Evolutionary conservation across 257 asterid species (phyloP), one percentile per base, ranked within the genome.

Genomic region (Solanum habrochaites): DNA sequence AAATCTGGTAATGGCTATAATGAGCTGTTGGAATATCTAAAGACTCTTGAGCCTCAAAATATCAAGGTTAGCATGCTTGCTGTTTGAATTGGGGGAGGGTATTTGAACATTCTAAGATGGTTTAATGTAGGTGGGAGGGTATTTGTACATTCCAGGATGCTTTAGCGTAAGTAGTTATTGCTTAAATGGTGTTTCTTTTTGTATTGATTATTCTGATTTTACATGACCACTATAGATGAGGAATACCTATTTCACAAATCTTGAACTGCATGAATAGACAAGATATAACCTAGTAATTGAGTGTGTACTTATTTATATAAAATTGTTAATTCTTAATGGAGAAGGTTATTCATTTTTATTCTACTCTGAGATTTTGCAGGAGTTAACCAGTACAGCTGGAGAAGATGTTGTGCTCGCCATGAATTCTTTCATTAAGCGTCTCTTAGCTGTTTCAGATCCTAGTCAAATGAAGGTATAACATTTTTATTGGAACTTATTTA

Each of bases 31-130:
- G 99, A 97, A 52, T 97, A 95, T 91, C 93, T 97, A 66, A 97
- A 91, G 92, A 86, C 98, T 85, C 97, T 97, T 21, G 99, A 97
- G 92, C 99, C 99, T 81, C 98, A 97, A 91, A 97, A 97, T 93
- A 86, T 97, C 82, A 96, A 97, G 98, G 99, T 97, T 73, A 81
- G 93, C 87, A 71, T 73, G 86, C 86, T 66, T 58, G 64, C 39
- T 71, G 37, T 62, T 75, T 60, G 27, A 35, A 25, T 67, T 70
- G 43, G 69, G 58, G 40, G 85, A 82, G 87, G 64, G 86, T 78
- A 62, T 89, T 89, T n/a, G 66, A 87, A 47, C 81, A 87, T 83
- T 87, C 31, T 85, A 80, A 60, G 84, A 56, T 56, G 60, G 64
- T 43, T 83, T 85, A 67, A 31, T 7, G 32, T 20, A 80, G 52